These are phyloP conservation scores for Dryas alaskensis DNA, from an alignment of 306 rosid species.

Conservation along the genomic window DNA sequence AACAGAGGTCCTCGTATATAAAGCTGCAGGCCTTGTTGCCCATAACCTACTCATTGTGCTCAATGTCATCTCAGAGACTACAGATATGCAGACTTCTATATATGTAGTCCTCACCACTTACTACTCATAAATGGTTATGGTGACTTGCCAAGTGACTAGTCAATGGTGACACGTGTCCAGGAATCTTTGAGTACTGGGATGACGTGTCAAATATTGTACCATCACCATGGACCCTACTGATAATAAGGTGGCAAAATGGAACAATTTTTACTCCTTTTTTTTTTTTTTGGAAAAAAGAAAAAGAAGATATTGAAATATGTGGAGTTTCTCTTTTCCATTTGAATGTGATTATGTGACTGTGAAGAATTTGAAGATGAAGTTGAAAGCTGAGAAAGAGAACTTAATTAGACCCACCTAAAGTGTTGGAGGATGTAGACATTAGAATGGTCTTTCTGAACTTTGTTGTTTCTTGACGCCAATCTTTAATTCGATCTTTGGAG, in stretches of 20 bases:
- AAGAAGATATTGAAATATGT: no score
- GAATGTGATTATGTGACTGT: background rate
- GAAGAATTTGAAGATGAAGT: background rate
- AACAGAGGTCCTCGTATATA: constrained; percentile 3
- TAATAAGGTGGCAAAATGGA: no score
- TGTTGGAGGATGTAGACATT: no score
- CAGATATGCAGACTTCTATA: background rate
- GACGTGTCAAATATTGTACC: background rate
- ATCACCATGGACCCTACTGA: background rate
- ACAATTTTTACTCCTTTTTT: no score
- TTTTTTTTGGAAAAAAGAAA: no score
- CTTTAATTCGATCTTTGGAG: no score
- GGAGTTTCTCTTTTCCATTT: no score
- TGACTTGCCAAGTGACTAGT: background rate
- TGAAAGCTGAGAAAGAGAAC: no score
- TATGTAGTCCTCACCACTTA: background rate
- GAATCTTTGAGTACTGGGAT: background rate
- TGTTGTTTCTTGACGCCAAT: no score
- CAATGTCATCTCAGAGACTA: background rate
- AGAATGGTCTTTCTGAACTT: no score
- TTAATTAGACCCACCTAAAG: no score
- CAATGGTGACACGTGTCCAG: background rate
- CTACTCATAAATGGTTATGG: background rate
- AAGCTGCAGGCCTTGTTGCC: constrained; percentile 2
- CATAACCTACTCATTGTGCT: background rate